Base-by-base conservation (phyloP, 305 asterid species). In the Solanum hybrid region DNA sequence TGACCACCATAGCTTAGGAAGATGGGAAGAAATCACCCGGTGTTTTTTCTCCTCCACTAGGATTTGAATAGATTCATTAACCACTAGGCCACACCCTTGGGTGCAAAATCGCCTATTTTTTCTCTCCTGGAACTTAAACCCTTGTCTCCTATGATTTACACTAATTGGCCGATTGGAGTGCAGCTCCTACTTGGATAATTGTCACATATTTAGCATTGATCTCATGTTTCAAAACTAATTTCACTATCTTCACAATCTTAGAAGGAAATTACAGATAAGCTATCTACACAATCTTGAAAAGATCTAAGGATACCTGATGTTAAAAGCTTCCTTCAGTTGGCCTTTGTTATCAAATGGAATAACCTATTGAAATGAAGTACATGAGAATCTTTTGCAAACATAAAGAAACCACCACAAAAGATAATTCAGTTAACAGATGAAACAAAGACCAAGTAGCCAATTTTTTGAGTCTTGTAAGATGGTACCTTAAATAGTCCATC, bases 401-500 rank as follows among this genome's bases (percentile, higher is more conserved):
- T 51, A 85, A 57, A 85, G 40, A 51, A 51, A 51, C 46, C 33
- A 57, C 42, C 88, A 85, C 31, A 51, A 88, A 40, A 84, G 31
- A 61, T 37, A 26, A 78, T 71, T 64, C 42, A 91, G 78, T 22
- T 5, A 64, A 20, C 28, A 84, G 16, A 80, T 80, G 86, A 80
- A 81, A 81, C 22, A 33, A 39, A 7, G 35, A 13, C 14, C 86
- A 24, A 24, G 67, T 12, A 40, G 86, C 86, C 93, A 95, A 92
- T 89, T 97, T 39, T 81, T 13, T 39, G 36, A 81, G 76, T 33
- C 40, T 85, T 31, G 20, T 51, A 93, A 91, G 96, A 92, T 82
- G 86, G 71, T 93, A 98, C 99, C 98, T 97, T 97, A 93, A 98
- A 98, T 82, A 97, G 93, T 87, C 99, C 99, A 91, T 98, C 99